Percentiles rank a stretch among this genome's conserved stretches.
Evolutionary conservation across 1,139 yeast species (phyloP).

Genomic region (Pichia sp.): DNA sequence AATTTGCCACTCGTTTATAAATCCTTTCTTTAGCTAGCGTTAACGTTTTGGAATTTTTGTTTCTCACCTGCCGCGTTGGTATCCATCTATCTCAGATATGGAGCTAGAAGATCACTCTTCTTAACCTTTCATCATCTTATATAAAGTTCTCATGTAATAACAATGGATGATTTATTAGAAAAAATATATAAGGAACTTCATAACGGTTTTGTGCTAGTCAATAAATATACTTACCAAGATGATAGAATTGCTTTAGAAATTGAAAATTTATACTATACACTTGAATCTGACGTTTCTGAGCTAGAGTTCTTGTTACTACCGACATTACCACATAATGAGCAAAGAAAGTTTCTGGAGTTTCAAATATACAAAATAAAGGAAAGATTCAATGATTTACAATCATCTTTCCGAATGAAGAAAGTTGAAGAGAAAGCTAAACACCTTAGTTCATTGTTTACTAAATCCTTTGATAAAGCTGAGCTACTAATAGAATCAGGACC

Average conservation of each 20-base stretch:
- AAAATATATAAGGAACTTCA: background rate
- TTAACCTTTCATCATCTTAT: background rate
- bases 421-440: constrained; percentile 20
- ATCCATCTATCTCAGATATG: background rate
- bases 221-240: background rate
- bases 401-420: constrained; percentile 23
- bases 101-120: background rate
- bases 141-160: too few species aligned
- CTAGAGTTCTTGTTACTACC: constrained; percentile 10
- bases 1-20: too few species aligned
- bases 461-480: constrained; percentile 12
- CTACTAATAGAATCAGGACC: background rate
- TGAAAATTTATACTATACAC: background rate
- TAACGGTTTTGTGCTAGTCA: background rate
- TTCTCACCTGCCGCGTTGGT: too few species aligned
- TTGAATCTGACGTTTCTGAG: constrained; percentile 9
- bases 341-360: constrained; percentile 9
- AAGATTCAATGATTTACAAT: constrained; percentile 20
- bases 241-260: background rate
- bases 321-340: constrained; percentile 1
- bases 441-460: constrained; percentile 7
- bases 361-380: constrained; percentile 17
- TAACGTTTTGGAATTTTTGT: too few species aligned
- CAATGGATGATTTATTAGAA: background rate
- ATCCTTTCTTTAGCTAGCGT: too few species aligned